These are phyloP conservation scores for Saccharomyces paradoxus DNA, from an alignment of 805 yeast species.

Conservation along the genomic window DNA sequence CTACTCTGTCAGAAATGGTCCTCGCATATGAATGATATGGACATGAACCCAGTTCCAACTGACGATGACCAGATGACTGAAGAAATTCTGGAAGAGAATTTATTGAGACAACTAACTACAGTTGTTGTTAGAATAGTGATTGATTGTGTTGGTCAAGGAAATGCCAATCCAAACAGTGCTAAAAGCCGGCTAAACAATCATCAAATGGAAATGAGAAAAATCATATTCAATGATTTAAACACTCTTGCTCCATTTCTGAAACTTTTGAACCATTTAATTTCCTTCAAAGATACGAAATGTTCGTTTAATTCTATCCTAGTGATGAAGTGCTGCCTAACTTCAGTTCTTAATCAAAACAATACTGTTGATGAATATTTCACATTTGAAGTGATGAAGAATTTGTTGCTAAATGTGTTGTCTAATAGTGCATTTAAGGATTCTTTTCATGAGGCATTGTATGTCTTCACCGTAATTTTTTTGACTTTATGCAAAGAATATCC, in stretches of 20 bases:
- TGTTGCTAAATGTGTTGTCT: conserved; percentile 56
- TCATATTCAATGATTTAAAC: conserved; percentile 55
- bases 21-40: conserved; percentile 31
- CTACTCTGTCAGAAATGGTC: conserved; percentile 73
- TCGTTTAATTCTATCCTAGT: conserved; percentile 83
- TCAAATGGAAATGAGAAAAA: conserved; percentile 55
- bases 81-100: conserved; percentile 96
- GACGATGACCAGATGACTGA: conserved; percentile 84
- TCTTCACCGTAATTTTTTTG: conserved; percentile 71
- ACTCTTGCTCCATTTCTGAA: conserved; percentile 73
- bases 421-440: conserved; percentile 79
- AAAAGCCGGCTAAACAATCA: conserved; percentile 39
- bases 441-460: conserved; percentile 85
- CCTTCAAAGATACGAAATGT: conserved; percentile 84
- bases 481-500: conserved; percentile 62
- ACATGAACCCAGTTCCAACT: conserved; percentile 44
- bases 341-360: conserved; percentile 57
- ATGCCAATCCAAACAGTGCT: conserved; percentile 34
- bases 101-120: conserved; percentile 85
- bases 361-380: conserved; percentile 60
- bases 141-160: conserved; percentile 78
- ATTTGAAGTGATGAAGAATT: conserved; percentile 52
- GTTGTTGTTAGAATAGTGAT: conserved; percentile 80
- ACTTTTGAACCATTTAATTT: conserved; percentile 65
- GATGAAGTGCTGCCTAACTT: conserved; percentile 63